These are phyloP conservation scores for Plasmodium coatneyi DNA, from an alignment of 169 alveolate species.

Conservation along the genomic window DNA sequence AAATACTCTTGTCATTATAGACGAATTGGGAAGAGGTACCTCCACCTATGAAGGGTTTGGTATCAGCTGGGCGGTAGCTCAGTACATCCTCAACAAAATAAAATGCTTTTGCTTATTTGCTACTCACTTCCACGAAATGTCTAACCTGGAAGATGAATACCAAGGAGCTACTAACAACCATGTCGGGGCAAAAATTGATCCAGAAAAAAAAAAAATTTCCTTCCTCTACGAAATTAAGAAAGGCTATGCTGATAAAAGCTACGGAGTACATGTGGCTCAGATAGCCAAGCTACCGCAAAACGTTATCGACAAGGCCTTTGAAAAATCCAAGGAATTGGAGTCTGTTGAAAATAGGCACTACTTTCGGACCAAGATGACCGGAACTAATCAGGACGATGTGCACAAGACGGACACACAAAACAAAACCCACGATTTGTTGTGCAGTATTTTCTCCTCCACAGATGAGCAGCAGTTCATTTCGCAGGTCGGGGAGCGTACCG, in stretches of 20 bases:
- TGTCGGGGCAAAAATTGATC: constrained; percentile 81
- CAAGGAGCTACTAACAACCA: constrained; percentile 90
- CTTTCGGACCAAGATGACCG: constrained; percentile 26
- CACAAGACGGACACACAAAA: background rate
- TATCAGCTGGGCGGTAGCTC: constrained; percentile 97
- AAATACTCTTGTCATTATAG: constrained; percentile 94
- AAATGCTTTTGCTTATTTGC: constrained; percentile 97
- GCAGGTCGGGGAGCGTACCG: background rate
- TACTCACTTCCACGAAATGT: constrained; percentile 98
- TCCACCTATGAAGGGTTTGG: constrained; percentile 98
- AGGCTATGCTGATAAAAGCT: constrained; percentile 93
- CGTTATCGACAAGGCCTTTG: constrained; percentile 77
- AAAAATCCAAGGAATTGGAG: constrained; percentile 73
- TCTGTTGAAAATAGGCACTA: constrained; percentile 72
- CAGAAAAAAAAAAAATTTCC: constrained; percentile 78
- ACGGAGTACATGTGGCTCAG: constrained; percentile 96
- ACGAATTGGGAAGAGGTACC: constrained; percentile 99
- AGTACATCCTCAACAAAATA: constrained; percentile 91
- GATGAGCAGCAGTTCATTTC: constrained; percentile 19
- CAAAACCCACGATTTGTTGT: background rate
- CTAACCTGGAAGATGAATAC: constrained; percentile 88
- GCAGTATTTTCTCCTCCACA: background rate
- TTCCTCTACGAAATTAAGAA: constrained; percentile 91
- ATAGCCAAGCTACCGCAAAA: constrained; percentile 92
- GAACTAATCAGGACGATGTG: constrained; percentile 5